A percentile compares a stretch with the other conserved stretches of the same genome.
Conservation (phyloP, 2,329 filamentous ascomycete genomes). For the Calonectria pteridis region DNA sequence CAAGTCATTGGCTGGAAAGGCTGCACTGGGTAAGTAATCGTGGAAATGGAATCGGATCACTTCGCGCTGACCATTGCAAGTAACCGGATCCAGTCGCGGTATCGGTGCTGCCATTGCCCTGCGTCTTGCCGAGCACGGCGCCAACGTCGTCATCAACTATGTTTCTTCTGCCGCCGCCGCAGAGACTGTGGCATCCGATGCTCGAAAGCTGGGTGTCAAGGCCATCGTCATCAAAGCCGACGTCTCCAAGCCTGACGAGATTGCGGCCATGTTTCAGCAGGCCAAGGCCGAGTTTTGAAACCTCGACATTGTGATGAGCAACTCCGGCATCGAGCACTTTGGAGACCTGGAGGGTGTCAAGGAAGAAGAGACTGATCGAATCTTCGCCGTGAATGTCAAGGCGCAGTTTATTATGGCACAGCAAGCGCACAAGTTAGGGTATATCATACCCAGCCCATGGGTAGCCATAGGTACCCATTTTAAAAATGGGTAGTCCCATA, state of each 20-base stretch:
- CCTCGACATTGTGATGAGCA: conserved; percentile 78
- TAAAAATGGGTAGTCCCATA: too few relatives aligned
- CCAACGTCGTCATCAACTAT: conserved; percentile 71
- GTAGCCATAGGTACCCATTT: too few relatives aligned
- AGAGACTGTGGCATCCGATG: conserved; percentile 66
- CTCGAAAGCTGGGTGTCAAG: conserved; percentile 69
- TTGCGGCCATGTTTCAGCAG: conserved; percentile 72
- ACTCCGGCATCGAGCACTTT: conserved; percentile 77
- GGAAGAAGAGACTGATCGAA: conserved; percentile 78
- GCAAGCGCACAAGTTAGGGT: too few relatives aligned
- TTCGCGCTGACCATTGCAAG: conserved; percentile 4
- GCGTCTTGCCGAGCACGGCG: conserved; percentile 68
- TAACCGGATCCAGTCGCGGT: conserved; percentile 63
- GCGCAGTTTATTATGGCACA: conserved; percentile 81
- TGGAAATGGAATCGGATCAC: too few relatives aligned
- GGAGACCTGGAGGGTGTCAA: conserved; percentile 77
- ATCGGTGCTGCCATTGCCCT: conserved; percentile 71
- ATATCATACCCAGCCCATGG: too few relatives aligned
- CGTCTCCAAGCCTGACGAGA: conserved; percentile 73
- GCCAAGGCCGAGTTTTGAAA: conserved; percentile 74
- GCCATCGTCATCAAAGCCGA: conserved; percentile 77
- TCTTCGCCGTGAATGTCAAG: conserved; percentile 76
- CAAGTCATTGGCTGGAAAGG: neutral
- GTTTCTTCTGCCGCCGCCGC: conserved; percentile 69
- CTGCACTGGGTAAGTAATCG: neutral